A percentile compares a stretch with the other conserved stretches of the same genome.
These are phyloP conservation scores for Leptographium galeiforme DNA, from an alignment of 2,329 filamentous ascomycete species.

Conservation along the genomic window DNA sequence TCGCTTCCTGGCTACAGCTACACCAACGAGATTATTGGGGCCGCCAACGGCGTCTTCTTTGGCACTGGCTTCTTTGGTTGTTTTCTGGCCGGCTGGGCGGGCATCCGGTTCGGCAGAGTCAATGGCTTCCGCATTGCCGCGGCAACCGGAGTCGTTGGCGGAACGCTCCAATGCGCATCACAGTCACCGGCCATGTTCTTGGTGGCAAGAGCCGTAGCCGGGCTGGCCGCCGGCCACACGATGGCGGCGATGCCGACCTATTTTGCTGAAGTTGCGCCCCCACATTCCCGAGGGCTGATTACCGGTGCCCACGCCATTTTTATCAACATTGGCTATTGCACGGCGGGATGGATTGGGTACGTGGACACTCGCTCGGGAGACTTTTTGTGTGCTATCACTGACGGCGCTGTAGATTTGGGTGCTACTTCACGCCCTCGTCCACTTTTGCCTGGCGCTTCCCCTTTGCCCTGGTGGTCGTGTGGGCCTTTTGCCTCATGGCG, in stretches of 20 bases:
- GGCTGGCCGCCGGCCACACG: not conserved
- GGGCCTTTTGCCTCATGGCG: not conserved
- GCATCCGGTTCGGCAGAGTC: not conserved
- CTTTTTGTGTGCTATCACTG: not conserved
- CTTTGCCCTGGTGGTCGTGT: not conserved
- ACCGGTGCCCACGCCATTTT: slow-evolving; percentile 4
- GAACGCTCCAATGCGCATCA: not conserved
- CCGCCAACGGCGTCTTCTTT: slow-evolving; percentile 1
- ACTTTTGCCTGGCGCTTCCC: slow-evolving; percentile 3
- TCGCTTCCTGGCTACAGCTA: not conserved
- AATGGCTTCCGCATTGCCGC: slow-evolving; percentile 1
- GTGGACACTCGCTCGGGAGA: not conserved
- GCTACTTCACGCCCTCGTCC: not conserved
- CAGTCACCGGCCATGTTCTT: slow-evolving; percentile 1
- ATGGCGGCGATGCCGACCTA: slow-evolving; percentile 2
- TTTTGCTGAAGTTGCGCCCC: not conserved
- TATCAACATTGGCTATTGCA: slow-evolving; percentile 4
- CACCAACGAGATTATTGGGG: not conserved
- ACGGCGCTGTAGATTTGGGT: not conserved
- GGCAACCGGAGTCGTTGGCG: not conserved
- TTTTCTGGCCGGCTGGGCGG: not conserved
- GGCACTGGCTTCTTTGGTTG: slow-evolving; percentile 1
- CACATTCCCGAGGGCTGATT: slow-evolving; percentile 3
- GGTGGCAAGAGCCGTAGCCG: not conserved
- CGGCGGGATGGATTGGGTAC: slow-evolving; percentile 3